These are phyloP conservation scores for Diaporthe citrichinensis DNA, from an alignment of 2,329 filamentous ascomycete genomes.

Conservation along the genomic window DNA sequence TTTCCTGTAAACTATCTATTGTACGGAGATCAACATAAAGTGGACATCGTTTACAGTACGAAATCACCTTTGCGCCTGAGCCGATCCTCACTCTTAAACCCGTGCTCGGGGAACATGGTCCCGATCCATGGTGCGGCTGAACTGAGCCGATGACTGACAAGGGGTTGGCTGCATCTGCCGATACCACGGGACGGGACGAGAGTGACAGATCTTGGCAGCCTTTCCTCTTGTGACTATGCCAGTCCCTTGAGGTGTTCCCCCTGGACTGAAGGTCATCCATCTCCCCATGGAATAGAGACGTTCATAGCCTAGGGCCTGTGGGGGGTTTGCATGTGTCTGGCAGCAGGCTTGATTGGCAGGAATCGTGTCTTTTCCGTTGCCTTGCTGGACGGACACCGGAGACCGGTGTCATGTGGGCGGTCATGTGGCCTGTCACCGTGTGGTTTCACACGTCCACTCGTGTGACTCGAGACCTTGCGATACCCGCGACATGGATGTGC, in stretches of 20 bases:
- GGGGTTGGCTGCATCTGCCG: not conserved
- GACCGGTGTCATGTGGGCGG: not conserved
- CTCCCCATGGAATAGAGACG: not conserved
- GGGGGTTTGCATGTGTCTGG: not conserved
- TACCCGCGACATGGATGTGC: not conserved
- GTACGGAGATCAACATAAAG: no score
- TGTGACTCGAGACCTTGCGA: not conserved
- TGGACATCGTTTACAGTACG: not conserved
- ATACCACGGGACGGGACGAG: not conserved
- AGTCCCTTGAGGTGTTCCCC: not conserved
- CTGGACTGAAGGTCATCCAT: not conserved
- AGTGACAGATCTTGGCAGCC: not conserved
- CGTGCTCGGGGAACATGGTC: not conserved
- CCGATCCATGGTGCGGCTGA: not conserved
- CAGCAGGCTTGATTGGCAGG: not conserved
- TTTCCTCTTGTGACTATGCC: not conserved
- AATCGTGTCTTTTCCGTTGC: not conserved
- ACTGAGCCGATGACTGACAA: not conserved
- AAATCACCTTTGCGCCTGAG: not conserved
- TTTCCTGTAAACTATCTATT: no score
- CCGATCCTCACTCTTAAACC: not conserved
- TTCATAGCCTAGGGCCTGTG: not conserved
- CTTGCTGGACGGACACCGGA: not conserved
- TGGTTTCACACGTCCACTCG: not conserved
- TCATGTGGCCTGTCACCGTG: not conserved